Evolutionary conservation across 2,329 filamentous ascomycete genomes (phyloP).

Genomic region (Zymoseptoria passerinii): DNA sequence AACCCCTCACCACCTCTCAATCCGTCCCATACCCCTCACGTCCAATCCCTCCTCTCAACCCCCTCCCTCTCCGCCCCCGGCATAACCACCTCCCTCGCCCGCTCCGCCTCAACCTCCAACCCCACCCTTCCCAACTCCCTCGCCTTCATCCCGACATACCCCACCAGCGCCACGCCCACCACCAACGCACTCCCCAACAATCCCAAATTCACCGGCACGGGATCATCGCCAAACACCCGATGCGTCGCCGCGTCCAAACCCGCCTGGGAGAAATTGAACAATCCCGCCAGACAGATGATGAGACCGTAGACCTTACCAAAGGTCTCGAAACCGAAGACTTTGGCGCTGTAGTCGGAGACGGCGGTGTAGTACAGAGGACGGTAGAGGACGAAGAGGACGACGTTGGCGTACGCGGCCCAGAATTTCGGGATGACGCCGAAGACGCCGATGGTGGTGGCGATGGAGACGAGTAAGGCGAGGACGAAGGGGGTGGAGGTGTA

Average conservation of each 20-base stretch:
- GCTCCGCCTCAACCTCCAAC: conserved; percentile 39
- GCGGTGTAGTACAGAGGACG: conserved; percentile 86
- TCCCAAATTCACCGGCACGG: conserved; percentile 66
- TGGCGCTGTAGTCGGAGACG: conserved; percentile 79
- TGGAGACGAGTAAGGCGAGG: conserved; percentile 58
- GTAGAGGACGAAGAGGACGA: conserved; percentile 74
- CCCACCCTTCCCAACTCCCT: conserved; percentile 26
- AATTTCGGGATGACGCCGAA: conserved; percentile 64
- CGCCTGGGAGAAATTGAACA: conserved; percentile 77
- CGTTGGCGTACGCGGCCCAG: conserved; percentile 67
- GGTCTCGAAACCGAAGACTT: conserved; percentile 85
- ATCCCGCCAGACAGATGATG: conserved; percentile 75
- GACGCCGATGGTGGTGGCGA: conserved; percentile 66
- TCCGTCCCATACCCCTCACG: conserved; percentile 25
- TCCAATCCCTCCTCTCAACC: conserved; percentile 22
- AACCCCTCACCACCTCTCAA: conserved; percentile 4
- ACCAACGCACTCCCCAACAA: conserved; percentile 54
- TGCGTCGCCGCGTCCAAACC: conserved; percentile 73
- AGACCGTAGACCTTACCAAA: conserved; percentile 92
- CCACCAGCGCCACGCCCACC: conserved; percentile 58
- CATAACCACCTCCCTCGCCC: conserved; percentile 33
- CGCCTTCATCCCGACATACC: conserved; percentile 53
- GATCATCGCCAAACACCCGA: conserved; percentile 60
- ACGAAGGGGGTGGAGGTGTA: conserved; percentile 64
- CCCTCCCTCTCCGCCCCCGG: conserved; percentile 25